Percentiles rank a stretch among this genome's conserved stretches.
Conservation (phyloP, 73 alveolate species). For the Paramecium pentaurelia region DNA sequence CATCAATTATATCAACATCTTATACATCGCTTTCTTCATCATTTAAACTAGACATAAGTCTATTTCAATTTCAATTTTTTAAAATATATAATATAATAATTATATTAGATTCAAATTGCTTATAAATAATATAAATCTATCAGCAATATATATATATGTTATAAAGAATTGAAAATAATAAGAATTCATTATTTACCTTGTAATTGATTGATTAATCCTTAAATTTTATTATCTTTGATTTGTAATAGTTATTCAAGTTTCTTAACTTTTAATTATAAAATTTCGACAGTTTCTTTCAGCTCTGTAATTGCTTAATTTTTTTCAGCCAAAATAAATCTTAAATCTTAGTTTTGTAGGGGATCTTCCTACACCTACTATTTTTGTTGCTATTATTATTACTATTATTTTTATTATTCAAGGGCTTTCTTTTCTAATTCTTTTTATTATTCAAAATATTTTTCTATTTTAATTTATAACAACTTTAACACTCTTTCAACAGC, state of each 20-base stretch:
- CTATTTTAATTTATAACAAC: slow-evolving; percentile 57
- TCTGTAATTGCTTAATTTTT: slow-evolving; percentile 72
- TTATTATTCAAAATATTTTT: slow-evolving; percentile 25
- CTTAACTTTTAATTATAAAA: slow-evolving; percentile 71
- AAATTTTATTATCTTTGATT: slow-evolving; percentile 73
- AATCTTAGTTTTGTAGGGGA: background rate
- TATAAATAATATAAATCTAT: background rate
- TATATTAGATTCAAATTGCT: background rate
- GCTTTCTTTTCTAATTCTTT: slow-evolving; percentile 12
- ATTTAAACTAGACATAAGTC: background rate
- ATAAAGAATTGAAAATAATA: background rate
- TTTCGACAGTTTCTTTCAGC: slow-evolving; percentile 76
- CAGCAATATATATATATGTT: too few species aligned
- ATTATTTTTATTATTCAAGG: background rate
- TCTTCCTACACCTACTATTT: background rate
- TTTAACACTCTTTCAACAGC: slow-evolving; percentile 67
- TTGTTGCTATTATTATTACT: background rate
- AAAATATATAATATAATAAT: too few species aligned
- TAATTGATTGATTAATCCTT: slow-evolving; percentile 62
- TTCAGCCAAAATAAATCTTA: slow-evolving; percentile 58
- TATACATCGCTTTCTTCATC: background rate
- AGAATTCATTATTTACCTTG: background rate
- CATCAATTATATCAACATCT: background rate
- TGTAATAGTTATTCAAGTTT: slow-evolving; percentile 71
- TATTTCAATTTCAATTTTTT: background rate